Percentiles rank a stretch among this genome's conserved stretches.
Evolutionary conservation across 441 rosid species (phyloP).

Genomic region (Bruguiera hainesii): DNA sequence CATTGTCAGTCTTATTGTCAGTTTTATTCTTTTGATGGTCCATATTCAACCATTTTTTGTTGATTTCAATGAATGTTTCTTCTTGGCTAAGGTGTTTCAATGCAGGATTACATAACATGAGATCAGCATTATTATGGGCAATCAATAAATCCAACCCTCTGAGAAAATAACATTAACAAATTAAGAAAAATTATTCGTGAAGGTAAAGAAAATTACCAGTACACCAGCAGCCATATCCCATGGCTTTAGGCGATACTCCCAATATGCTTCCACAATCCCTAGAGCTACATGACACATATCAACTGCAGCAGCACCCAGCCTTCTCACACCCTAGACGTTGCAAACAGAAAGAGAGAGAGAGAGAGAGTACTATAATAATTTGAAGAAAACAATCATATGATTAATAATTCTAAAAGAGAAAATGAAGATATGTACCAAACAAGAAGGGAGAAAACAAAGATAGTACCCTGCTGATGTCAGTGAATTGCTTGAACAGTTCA

Average conservation of each 20-base stretch:
- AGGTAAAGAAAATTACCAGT: slow-evolving; percentile 47
- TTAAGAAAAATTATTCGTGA: slow-evolving; percentile 5
- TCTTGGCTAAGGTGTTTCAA: too few relatives aligned
- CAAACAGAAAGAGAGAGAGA: slow-evolving; percentile 10
- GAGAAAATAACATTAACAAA: background rate
- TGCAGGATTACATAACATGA: too few relatives aligned
- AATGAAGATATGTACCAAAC: background rate
- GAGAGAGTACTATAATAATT: background rate
- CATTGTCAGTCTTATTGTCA: too few relatives aligned
- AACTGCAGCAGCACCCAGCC: slow-evolving; percentile 98
- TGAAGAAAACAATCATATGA: background rate
- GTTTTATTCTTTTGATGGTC: too few relatives aligned
- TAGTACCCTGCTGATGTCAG: slow-evolving; percentile 80
- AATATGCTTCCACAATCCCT: slow-evolving; percentile 83
- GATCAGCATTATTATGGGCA: too few relatives aligned
- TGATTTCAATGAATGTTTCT: too few relatives aligned
- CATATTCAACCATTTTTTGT: too few relatives aligned
- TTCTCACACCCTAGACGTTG: slow-evolving; percentile 71
- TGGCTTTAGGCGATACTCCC: slow-evolving; percentile 97
- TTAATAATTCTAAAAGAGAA: background rate
- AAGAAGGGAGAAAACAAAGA: background rate
- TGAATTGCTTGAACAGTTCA: slow-evolving; percentile 88
- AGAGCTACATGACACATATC: slow-evolving; percentile 99
- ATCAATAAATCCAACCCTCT: background rate
- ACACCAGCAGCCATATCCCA: slow-evolving; percentile 99